Evolutionary conservation across 345 rosid genomes (phyloP).

Genomic region (Trapa incisa): DNA sequence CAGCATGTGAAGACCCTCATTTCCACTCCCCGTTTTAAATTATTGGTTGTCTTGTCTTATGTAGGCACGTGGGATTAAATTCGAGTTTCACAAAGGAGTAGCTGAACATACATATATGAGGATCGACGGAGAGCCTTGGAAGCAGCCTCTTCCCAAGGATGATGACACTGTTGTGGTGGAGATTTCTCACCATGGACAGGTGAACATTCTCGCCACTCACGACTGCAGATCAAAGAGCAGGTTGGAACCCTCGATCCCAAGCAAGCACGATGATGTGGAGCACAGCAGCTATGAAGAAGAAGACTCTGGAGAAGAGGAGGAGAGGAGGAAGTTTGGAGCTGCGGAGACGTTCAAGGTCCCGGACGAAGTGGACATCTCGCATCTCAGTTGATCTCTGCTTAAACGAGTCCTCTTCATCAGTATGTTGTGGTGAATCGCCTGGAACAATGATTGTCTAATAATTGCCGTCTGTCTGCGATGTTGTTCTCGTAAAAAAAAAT

Average conservation of each 20-base stretch:
- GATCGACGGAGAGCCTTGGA: slow-evolving; percentile 91
- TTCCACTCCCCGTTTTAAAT: background rate
- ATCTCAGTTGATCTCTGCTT: slow-evolving; percentile 35
- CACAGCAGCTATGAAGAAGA: slow-evolving; percentile 26
- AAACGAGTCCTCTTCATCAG: background rate
- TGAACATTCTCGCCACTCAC: slow-evolving; percentile 72
- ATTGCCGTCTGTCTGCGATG: background rate
- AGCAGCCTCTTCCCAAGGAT: slow-evolving; percentile 59
- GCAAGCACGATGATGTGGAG: slow-evolving; percentile 22
- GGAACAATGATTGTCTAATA: background rate
- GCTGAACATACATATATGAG: slow-evolving; percentile 71
- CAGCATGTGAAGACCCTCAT: background rate
- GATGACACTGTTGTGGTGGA: slow-evolving; percentile 72
- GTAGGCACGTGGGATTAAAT: slow-evolving; percentile 59
- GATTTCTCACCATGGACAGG: slow-evolving; percentile 82
- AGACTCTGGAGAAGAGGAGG: slow-evolving; percentile 25
- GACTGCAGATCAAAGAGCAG: slow-evolving; percentile 51
- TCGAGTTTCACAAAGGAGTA: slow-evolving; percentile 69
- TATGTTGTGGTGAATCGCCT: background rate
- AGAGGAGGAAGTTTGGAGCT: slow-evolving; percentile 72
- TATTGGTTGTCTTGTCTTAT: background rate
- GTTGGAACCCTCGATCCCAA: slow-evolving; percentile 22
- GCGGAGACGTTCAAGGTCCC: slow-evolving; percentile 84
- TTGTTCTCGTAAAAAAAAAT: background rate
- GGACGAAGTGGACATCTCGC: slow-evolving; percentile 64